A percentile compares a stretch with the other conserved stretches of the same genome.
Conservation (phyloP, 1,139 yeast species). For the Geotrichum macrosporum region DNA sequence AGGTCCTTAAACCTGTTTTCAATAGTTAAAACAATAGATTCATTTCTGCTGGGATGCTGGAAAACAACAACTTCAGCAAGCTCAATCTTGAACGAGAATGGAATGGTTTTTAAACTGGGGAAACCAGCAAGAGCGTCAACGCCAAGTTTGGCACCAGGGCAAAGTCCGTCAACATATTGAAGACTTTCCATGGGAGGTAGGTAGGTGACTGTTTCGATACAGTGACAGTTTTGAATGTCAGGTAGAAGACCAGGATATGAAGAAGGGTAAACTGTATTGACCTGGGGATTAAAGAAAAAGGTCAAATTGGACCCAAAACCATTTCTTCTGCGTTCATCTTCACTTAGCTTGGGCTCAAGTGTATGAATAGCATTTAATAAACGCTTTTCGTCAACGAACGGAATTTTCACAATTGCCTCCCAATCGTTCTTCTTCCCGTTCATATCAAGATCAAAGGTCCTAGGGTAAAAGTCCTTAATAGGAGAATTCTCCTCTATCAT, state of each 20-base stretch:
- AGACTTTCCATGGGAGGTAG: conserved; percentile 17
- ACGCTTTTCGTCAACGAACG: conserved; percentile 83
- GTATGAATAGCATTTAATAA: conserved; percentile 70
- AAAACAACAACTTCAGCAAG: conserved; percentile 70
- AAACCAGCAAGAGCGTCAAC: conserved; percentile 76
- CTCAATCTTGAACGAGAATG: conserved; percentile 52
- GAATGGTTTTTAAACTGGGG: conserved; percentile 72
- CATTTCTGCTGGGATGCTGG: conserved; percentile 79
- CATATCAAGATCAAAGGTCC: conserved; percentile 80
- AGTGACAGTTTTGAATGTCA: conserved; percentile 73
- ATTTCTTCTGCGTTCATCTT: conserved; percentile 71
- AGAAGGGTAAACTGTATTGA: conserved; percentile 62
- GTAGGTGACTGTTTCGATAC: conserved; percentile 50
- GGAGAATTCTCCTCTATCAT: conserved; percentile 92
- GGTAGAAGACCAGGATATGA: conserved; percentile 76
- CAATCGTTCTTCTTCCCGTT: conserved; percentile 95
- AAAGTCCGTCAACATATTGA: conserved; percentile 54
- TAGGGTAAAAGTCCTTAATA: conserved; percentile 85
- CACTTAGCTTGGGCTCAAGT: conserved; percentile 51
- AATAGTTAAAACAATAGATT: conserved; percentile 67
- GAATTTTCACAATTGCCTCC: conserved; percentile 96
- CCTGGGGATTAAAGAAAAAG: conserved; percentile 74
- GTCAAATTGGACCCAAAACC: conserved; percentile 63
- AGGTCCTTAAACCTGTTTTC: conserved; percentile 52
- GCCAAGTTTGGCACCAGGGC: conserved; percentile 68